A percentile compares a stretch with the other conserved stretches of the same genome.
These are phyloP conservation scores for Paecilomyces sp. DNA, from an alignment of 2,329 filamentous ascomycete species.

Conservation along the genomic window DNA sequence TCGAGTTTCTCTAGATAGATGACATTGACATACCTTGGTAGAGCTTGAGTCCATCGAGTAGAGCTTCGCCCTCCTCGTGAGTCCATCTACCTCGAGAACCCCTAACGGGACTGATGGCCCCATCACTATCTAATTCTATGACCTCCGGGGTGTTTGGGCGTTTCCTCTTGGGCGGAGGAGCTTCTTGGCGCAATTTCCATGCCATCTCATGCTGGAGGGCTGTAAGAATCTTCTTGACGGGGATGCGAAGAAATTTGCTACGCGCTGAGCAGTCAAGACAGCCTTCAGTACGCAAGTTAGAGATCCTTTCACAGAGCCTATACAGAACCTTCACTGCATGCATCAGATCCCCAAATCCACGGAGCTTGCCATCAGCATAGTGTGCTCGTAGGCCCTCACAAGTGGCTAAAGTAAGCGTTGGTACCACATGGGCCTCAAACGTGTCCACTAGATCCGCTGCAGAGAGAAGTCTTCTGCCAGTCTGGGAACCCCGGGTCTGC, in stretches of 20 bases:
- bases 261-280: conserved; percentile 5
- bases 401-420: conserved; percentile 10
- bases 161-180: background rate
- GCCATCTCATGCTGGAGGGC: conserved; percentile 2
- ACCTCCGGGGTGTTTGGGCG: background rate
- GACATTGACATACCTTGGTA: background rate
- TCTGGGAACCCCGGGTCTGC: background rate
- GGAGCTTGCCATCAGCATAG: conserved; percentile 7
- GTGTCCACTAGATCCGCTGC: conserved; percentile 7
- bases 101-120: background rate
- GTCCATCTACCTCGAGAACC: background rate
- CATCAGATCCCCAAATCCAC: conserved; percentile 10
- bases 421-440: conserved; percentile 14
- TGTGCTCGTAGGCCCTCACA: conserved; percentile 14
- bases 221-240: conserved; percentile 8
- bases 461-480: conserved; percentile 1
- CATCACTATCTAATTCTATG: background rate
- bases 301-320: conserved; percentile 9
- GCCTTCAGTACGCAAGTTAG: conserved; percentile 2
- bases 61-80: background rate
- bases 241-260: conserved; percentile 3
- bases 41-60: background rate
- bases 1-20: background rate
- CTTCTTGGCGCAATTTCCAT: background rate
- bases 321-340: conserved; percentile 11